Conservation (phyloP, 768 basidiomycete species). For the Xerocomellus chrysenteron region DNA sequence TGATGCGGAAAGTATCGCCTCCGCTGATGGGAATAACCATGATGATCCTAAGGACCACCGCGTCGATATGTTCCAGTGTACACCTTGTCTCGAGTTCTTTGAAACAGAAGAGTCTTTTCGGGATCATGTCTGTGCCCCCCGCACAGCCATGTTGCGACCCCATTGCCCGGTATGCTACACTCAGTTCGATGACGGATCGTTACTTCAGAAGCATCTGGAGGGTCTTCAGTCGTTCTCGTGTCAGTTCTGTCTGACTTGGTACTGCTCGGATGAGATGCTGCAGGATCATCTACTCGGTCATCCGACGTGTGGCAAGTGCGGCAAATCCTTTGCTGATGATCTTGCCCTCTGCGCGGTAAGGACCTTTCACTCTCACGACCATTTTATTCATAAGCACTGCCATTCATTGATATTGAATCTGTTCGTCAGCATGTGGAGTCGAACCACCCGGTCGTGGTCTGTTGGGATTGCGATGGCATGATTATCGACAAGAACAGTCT, state of each 20-base stretch:
- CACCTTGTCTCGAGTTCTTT: conserved; percentile 16
- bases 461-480: conserved; percentile 31
- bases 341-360: conserved; percentile 23
- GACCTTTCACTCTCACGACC: not conserved
- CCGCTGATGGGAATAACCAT: not conserved
- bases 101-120: conserved; percentile 7
- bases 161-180: conserved; percentile 25
- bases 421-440: conserved; percentile 21
- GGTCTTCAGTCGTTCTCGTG: conserved; percentile 15
- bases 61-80: conserved; percentile 7
- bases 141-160: conserved; percentile 2
- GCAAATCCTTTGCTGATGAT: conserved; percentile 18
- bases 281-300: conserved; percentile 26
- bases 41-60: not conserved
- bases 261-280: conserved; percentile 26
- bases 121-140: conserved; percentile 17
- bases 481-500: conserved; percentile 22
- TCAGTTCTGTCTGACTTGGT: conserved; percentile 18
- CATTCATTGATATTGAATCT: not conserved
- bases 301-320: conserved; percentile 25
- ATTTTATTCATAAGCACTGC: not conserved
- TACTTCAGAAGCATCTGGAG: conserved; percentile 20
- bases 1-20: not conserved
- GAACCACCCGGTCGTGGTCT: conserved; percentile 26
- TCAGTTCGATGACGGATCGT: conserved; percentile 20